These are phyloP conservation scores for Penicillium lividum DNA, from an alignment of 495 filamentous ascomycete species.

Conservation along the genomic window DNA sequence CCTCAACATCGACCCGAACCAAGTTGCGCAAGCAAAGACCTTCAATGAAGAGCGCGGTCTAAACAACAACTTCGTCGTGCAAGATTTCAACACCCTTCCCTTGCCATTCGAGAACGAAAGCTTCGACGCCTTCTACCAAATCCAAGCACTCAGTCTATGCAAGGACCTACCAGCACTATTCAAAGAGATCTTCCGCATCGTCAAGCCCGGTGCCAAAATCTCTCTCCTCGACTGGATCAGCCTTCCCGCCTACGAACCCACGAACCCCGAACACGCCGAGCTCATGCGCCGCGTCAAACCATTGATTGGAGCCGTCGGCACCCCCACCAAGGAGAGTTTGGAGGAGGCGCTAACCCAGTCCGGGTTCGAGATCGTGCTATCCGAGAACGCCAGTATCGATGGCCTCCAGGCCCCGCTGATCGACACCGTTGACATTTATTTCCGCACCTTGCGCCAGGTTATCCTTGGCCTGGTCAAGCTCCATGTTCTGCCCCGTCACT, in stretches of 20 bases:
- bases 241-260: conserved; percentile 54
- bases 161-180: conserved; percentile 55
- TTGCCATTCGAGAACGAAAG: conserved; percentile 55
- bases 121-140: conserved; percentile 67
- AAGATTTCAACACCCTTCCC: conserved; percentile 60
- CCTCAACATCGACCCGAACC: conserved; percentile 63
- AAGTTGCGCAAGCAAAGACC: conserved; percentile 55
- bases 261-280: conserved; percentile 54
- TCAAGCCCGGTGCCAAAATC: conserved; percentile 60
- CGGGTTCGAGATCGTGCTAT: conserved; percentile 54
- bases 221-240: conserved; percentile 62
- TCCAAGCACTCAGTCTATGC: conserved; percentile 62
- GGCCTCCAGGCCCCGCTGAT: conserved; percentile 61
- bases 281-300: conserved; percentile 65
- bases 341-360: conserved; percentile 53
- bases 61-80: conserved; percentile 54
- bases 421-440: conserved; percentile 61
- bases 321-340: conserved; percentile 56
- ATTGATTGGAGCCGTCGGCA: conserved; percentile 63
- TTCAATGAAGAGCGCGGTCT: conserved; percentile 54
- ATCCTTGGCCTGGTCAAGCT: conserved; percentile 56
- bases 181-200: conserved; percentile 55
- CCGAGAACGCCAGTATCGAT: conserved; percentile 59
- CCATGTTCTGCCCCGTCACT: conserved; percentile 55
- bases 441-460: conserved; percentile 55